Evolutionary conservation across 2,329 filamentous ascomycete genomes (phyloP).

Genomic region (Tricladium varicosporioides): DNA sequence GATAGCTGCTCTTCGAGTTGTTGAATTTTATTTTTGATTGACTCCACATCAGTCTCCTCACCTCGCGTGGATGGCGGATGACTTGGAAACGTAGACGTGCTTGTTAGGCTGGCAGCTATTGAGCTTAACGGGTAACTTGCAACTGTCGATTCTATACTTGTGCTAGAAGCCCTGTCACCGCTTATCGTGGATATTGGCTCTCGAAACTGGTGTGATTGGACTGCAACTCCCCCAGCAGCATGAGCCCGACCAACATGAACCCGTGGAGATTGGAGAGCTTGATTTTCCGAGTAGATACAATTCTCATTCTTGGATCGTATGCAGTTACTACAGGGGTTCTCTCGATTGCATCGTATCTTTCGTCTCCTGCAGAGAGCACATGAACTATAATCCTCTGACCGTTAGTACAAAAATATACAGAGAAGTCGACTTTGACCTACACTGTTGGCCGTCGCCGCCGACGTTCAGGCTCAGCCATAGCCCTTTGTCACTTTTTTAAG

Average conservation of each 20-base stretch:
- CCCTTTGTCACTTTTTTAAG: background rate
- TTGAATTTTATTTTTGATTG: slow-evolving; percentile 39
- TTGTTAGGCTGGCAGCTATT: background rate
- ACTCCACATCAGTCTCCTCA: slow-evolving; percentile 34
- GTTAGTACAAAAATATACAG: background rate
- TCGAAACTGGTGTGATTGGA: too few species aligned
- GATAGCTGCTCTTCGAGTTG: slow-evolving; percentile 45
- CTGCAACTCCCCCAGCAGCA: too few species aligned
- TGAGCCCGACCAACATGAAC: background rate
- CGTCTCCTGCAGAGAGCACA: slow-evolving; percentile 48
- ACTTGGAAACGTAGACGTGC: slow-evolving; percentile 24
- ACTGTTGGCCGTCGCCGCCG: background rate
- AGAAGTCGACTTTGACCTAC: background rate
- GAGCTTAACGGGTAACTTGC: slow-evolving; percentile 1
- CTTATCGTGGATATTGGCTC: too few species aligned
- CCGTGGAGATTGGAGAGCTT: slow-evolving; percentile 2
- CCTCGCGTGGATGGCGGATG: slow-evolving; percentile 19
- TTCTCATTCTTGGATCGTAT: slow-evolving; percentile 51
- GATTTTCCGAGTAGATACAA: slow-evolving; percentile 48
- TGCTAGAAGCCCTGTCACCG: background rate
- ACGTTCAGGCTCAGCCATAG: background rate
- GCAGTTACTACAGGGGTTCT: slow-evolving; percentile 58
- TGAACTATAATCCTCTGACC: background rate
- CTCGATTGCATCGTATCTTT: slow-evolving; percentile 61
- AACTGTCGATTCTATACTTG: slow-evolving; percentile 1